Percentiles rank a stretch among this genome's conserved stretches.
phyloP scores from a whole-genome alignment of 257 asterid genomes.

The Orobanche coerulescens region DNA sequence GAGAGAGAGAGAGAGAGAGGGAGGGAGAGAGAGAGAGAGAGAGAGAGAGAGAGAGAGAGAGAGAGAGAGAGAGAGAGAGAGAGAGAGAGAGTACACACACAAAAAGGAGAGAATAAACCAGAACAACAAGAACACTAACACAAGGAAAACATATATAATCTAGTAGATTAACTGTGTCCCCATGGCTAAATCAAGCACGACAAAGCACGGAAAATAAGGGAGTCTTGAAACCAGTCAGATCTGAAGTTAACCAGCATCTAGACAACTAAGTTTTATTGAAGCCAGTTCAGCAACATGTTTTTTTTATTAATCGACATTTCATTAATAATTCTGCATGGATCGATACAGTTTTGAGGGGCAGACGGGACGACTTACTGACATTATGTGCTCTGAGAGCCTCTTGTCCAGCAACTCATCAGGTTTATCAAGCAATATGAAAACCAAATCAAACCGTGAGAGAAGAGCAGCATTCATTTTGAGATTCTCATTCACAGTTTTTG shows the following conservation, averaged over 20 bases:
- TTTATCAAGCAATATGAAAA: slow-evolving; percentile 92
- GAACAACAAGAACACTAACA: background rate
- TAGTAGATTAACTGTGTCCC: background rate
- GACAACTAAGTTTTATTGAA: background rate
- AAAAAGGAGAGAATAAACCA: slow-evolving; percentile 4
- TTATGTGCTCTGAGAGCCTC: slow-evolving; percentile 94
- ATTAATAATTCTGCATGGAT: slow-evolving; percentile 1
- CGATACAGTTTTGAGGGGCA: slow-evolving; percentile 20
- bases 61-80: no score
- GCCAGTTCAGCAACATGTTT: background rate
- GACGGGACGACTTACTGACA: slow-evolving; percentile 73
- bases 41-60: no score
- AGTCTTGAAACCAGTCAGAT: slow-evolving; percentile 1
- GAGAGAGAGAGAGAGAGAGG: background rate
- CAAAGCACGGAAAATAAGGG: background rate
- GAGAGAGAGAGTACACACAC: no score
- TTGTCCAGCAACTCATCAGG: slow-evolving; percentile 91
- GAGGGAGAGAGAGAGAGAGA: no score
- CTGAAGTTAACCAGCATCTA: slow-evolving; percentile 13
- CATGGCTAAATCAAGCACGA: slow-evolving; percentile 4
- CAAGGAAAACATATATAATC: background rate
- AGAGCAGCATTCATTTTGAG: slow-evolving; percentile 92
- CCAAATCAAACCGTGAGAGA: slow-evolving; percentile 95
- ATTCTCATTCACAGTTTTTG: slow-evolving; percentile 98
- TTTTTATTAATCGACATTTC: slow-evolving; percentile 1